Percentiles rank a stretch among this genome's conserved stretches.
These are phyloP conservation scores for Pseudopithomyces chartarum DNA, from an alignment of 2,329 filamentous ascomycete genomes.

Conservation along the genomic window DNA sequence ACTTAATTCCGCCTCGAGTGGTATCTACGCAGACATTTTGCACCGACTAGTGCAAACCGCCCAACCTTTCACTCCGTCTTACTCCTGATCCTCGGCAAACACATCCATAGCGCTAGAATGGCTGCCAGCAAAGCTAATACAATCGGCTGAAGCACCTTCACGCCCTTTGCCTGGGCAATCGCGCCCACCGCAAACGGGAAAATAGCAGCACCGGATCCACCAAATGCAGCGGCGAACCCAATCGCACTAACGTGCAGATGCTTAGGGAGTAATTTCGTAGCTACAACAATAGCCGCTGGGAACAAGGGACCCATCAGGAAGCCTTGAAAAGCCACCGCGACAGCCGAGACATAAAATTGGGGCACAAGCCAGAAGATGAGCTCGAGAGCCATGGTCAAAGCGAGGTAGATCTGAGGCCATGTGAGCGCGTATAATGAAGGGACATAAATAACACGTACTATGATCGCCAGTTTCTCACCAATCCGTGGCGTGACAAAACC, in stretches of 20 bases:
- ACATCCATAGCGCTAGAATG: conserved; percentile 58
- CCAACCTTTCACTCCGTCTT: conserved; percentile 41
- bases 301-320: conserved; percentile 83
- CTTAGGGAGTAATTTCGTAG: conserved; percentile 74
- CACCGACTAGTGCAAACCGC: neutral
- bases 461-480: conserved; percentile 68
- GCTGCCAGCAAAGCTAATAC: conserved; percentile 59
- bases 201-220: conserved; percentile 71
- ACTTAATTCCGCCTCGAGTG: too few relatives aligned
- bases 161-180: conserved; percentile 66
- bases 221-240: conserved; percentile 79
- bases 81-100: conserved; percentile 52
- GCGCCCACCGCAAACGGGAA: conserved; percentile 71
- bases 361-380: conserved; percentile 83
- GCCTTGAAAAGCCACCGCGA: conserved; percentile 73
- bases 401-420: conserved; percentile 65
- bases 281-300: conserved; percentile 73
- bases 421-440: neutral
- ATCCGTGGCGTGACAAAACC: conserved; percentile 77
- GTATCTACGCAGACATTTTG: too few relatives aligned
- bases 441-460: conserved; percentile 33
- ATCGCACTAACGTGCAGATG: conserved; percentile 80
- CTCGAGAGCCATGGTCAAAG: conserved; percentile 66
- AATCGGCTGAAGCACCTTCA: conserved; percentile 65
- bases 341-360: conserved; percentile 72